phyloP scores from a whole-genome alignment of 2,329 filamentous ascomycete genomes.

The Talaromyces sp. region DNA sequence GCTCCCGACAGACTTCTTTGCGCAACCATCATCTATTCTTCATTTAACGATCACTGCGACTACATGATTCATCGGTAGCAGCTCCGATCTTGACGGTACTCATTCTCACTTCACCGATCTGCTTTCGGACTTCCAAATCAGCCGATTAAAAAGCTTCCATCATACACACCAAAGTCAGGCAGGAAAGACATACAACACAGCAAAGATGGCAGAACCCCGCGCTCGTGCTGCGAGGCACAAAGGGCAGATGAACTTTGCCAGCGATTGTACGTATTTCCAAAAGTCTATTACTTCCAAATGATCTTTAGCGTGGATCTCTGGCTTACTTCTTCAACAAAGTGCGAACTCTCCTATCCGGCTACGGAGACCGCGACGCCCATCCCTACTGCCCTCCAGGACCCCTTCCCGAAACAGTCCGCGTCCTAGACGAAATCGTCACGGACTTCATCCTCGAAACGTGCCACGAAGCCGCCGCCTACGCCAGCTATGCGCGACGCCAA shows the following conservation, averaged over 20 bases:
- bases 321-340: conserved; percentile 24
- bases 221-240: conserved; percentile 74
- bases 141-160: no score
- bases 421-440: conserved; percentile 91
- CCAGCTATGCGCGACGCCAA: conserved; percentile 79
- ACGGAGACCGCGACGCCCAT: conserved; percentile 40
- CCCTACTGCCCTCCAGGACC: conserved; percentile 68
- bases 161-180: background rate
- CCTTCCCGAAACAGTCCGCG: conserved; percentile 74
- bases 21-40: background rate
- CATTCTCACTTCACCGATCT: background rate
- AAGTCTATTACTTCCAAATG: background rate
- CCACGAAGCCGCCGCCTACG: conserved; percentile 80
- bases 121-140: background rate
- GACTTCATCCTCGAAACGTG: conserved; percentile 94
- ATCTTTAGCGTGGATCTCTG: background rate
- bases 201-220: conserved; percentile 63
- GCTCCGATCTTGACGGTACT: background rate
- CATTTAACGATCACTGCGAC: background rate
- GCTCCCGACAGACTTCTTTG: background rate
- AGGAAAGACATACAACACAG: conserved; percentile 4
- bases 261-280: conserved; percentile 56
- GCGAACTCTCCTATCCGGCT: conserved; percentile 41
- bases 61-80: no score
- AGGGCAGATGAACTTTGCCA: conserved; percentile 72